Evolutionary conservation across 1,139 yeast genomes (phyloP).

Genomic region (Suhomyces chickasaworum): DNA sequence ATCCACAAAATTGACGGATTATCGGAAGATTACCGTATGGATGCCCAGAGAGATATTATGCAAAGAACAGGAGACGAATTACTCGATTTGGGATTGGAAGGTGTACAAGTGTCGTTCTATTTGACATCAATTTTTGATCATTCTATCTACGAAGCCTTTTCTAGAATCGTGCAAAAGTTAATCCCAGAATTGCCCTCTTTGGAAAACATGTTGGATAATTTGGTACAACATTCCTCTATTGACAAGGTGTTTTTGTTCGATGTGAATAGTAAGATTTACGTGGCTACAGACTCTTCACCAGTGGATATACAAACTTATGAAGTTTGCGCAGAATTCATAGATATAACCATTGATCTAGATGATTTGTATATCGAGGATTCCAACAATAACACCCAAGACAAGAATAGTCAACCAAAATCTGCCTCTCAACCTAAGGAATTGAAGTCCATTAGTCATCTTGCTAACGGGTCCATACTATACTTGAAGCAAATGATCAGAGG

Average conservation of each 20-base stretch:
- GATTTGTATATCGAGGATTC: constrained; percentile 56
- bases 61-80: constrained; percentile 94
- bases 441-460: constrained; percentile 71
- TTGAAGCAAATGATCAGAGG: constrained; percentile 92
- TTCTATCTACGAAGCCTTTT: constrained; percentile 92
- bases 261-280: constrained; percentile 89
- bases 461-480: constrained; percentile 81
- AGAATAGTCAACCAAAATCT: constrained; percentile 5
- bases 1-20: constrained; percentile 95
- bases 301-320: constrained; percentile 95
- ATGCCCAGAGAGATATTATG: constrained; percentile 95
- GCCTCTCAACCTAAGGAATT: constrained; percentile 35
- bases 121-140: constrained; percentile 93
- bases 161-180: constrained; percentile 87
- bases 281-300: constrained; percentile 94
- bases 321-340: constrained; percentile 95
- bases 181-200: constrained; percentile 86
- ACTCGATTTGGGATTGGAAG: constrained; percentile 84
- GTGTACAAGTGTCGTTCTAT: constrained; percentile 88
- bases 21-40: constrained; percentile 89
- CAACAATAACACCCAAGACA: constrained; percentile 13
- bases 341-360: constrained; percentile 87
- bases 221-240: constrained; percentile 86
- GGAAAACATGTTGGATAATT: constrained; percentile 84
- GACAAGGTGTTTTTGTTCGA: constrained; percentile 94